Conservation (phyloP, 2,329 filamentous ascomycete genomes). For the Ascochyta viciae-villosae region DNA sequence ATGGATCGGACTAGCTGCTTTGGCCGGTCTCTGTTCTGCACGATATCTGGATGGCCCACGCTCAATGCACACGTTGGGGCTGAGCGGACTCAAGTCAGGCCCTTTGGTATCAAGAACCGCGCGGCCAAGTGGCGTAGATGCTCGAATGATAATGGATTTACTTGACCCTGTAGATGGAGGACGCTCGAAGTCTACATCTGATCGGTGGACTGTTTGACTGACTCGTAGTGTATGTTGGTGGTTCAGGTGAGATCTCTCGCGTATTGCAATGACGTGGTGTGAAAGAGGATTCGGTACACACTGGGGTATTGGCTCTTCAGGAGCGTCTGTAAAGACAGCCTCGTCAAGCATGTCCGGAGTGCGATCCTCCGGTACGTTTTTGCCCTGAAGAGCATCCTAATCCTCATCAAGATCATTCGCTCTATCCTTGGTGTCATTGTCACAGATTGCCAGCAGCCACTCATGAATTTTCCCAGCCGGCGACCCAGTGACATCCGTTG, state of each 20-base stretch:
- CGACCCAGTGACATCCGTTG: slow-evolving; percentile 1
- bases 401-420: not conserved
- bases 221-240: not conserved
- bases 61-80: slow-evolving; percentile 41
- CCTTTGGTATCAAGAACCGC: not conserved
- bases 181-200: not conserved
- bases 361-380: not conserved
- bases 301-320: not conserved
- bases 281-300: not conserved
- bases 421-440: not conserved
- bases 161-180: not conserved
- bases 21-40: slow-evolving; percentile 1
- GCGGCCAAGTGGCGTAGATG: not conserved
- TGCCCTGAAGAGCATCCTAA: not conserved
- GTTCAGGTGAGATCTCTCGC: not conserved
- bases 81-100: slow-evolving; percentile 31
- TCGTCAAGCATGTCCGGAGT: not conserved
- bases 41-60: slow-evolving; percentile 35
- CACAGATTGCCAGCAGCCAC: slow-evolving; percentile 24
- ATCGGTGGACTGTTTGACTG: not conserved
- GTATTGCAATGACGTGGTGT: not conserved
- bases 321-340: not conserved
- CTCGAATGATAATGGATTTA: not conserved
- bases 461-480: slow-evolving; percentile 20
- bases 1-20: not conserved